phyloP scores from a whole-genome alignment of 768 basidiomycete genomes.

The Suillus paluster region DNA sequence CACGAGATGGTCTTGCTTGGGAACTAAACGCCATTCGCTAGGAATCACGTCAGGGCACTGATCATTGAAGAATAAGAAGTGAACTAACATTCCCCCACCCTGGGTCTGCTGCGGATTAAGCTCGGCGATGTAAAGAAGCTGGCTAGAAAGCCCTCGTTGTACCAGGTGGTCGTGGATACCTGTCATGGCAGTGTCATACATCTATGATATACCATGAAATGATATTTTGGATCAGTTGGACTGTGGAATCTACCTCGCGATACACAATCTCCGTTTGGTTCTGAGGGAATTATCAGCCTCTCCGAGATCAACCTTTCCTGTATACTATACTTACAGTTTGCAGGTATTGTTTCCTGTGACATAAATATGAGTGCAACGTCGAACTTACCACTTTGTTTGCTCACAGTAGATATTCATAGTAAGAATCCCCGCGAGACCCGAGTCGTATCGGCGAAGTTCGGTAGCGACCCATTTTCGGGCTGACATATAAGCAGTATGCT shows the following conservation, averaged over 20 bases:
- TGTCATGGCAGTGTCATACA: conserved; percentile 88
- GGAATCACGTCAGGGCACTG: conserved; percentile 7
- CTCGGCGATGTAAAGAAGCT: conserved; percentile 82
- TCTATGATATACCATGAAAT: conserved; percentile 46
- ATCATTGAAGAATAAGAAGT: neutral
- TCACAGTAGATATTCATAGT: conserved; percentile 89
- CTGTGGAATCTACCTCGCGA: conserved; percentile 56
- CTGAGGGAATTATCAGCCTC: conserved; percentile 37
- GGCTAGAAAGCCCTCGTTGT: conserved; percentile 57
- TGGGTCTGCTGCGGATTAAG: conserved; percentile 60
- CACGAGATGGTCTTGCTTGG: conserved; percentile 95
- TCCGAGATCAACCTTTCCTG: neutral
- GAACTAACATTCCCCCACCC: conserved; percentile 39
- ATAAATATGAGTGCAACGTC: conserved; percentile 6
- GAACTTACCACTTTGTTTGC: conserved; percentile 21
- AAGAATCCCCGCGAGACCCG: conserved; percentile 92
- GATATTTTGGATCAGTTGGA: neutral
- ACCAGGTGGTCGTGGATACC: conserved; percentile 80
- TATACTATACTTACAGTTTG: conserved; percentile 31
- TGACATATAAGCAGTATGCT: conserved; percentile 26
- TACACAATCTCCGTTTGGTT: conserved; percentile 79
- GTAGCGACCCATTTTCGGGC: conserved; percentile 56
- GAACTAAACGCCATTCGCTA: conserved; percentile 70
- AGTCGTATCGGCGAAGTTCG: conserved; percentile 78
- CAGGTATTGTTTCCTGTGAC: conserved; percentile 34